Percentiles rank a stretch among this genome's conserved stretches.
These are phyloP conservation scores for Cystobasidium tubakii DNA, from an alignment of 768 basidiomycete species.

Conservation along the genomic window DNA sequence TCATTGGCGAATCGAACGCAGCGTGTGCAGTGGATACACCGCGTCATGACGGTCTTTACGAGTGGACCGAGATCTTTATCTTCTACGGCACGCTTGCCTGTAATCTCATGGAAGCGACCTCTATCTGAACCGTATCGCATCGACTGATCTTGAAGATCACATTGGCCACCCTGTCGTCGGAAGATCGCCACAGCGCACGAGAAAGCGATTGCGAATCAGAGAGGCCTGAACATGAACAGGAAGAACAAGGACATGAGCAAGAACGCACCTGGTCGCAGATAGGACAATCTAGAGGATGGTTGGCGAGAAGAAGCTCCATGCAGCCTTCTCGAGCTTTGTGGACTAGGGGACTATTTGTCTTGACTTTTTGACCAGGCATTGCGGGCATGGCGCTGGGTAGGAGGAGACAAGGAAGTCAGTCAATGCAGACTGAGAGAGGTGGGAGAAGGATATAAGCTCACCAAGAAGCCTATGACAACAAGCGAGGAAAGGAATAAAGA, in stretches of 20 bases:
- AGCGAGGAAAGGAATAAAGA: not conserved
- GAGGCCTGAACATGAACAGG: too few species aligned
- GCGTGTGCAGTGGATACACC: slow-evolving; percentile 98
- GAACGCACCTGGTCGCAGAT: slow-evolving; percentile 99
- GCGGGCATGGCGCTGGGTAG: slow-evolving; percentile 74
- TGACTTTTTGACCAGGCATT: slow-evolving; percentile 54
- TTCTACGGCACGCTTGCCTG: slow-evolving; percentile 95
- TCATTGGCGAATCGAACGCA: slow-evolving; percentile 99
- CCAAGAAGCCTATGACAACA: slow-evolving; percentile 12
- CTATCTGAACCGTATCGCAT: slow-evolving; percentile 99
- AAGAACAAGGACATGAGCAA: slow-evolving; percentile 56
- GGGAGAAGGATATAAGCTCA: not conserved
- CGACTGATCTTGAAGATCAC: slow-evolving; percentile 53
- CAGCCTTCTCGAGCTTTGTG: slow-evolving; percentile 63
- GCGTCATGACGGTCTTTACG: slow-evolving; percentile 97
- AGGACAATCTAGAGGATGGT: slow-evolving; percentile 97
- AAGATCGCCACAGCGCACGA: not conserved
- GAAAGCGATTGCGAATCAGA: not conserved
- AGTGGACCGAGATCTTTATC: slow-evolving; percentile 97
- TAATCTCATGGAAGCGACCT: slow-evolving; percentile 94
- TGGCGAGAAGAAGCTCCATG: slow-evolving; percentile 96
- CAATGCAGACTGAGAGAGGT: not conserved
- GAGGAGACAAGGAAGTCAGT: not conserved
- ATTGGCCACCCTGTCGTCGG: slow-evolving; percentile 24
- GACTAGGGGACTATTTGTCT: slow-evolving; percentile 48